Base-by-base conservation (phyloP, 164 flowering plant genomes). In the Annona cherimola region DNA sequence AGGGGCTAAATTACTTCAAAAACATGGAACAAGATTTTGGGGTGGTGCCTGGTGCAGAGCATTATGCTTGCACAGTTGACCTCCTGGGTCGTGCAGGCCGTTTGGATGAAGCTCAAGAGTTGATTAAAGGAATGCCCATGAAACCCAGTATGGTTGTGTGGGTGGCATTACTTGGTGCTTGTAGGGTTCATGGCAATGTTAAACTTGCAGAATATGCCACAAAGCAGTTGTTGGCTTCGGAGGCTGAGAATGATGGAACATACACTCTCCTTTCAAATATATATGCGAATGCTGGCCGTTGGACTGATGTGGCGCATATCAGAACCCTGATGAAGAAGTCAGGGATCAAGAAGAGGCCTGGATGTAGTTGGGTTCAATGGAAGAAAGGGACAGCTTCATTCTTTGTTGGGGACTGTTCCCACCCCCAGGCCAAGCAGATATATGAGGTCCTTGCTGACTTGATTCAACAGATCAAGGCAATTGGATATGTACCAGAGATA, bases 81-180 rank as follows among this genome's bases (percentile, higher is more conserved):
- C 86, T 92, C 11, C 81, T 90, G 69, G 89, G 94, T 19, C 93
- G 96, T 64, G 83, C 90, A n/a, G 96, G 96, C 69, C 91, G 86
- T 20, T 68, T 92, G 77, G 71, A 83, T 61, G 91, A 87, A 76
- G 92, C 91, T 41, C 57, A 82, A 79, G 78, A 86, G 68, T 79
- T 92, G 61, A 83, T 90, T 18, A 64, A 84, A 45, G 71, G 65
- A 54, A 90, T 90, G 96, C 94, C 98, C 0, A 83, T 87, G 89
- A 74, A 85, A 64, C 90, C 94, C 14, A 86, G 79, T 66, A 73
- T 86, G n/a, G 76, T 84, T 42, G 81, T 89, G 18, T 93, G 98
- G 96, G 87, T 86, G 4, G 84, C 96, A 18, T 65, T 91, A 77
- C 90, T 93, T 39, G 82, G 93, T 78, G 85, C 89, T 12, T 89